Base-by-base conservation (phyloP, 306 rosid species). In the Quillaja saponaria region DNA sequence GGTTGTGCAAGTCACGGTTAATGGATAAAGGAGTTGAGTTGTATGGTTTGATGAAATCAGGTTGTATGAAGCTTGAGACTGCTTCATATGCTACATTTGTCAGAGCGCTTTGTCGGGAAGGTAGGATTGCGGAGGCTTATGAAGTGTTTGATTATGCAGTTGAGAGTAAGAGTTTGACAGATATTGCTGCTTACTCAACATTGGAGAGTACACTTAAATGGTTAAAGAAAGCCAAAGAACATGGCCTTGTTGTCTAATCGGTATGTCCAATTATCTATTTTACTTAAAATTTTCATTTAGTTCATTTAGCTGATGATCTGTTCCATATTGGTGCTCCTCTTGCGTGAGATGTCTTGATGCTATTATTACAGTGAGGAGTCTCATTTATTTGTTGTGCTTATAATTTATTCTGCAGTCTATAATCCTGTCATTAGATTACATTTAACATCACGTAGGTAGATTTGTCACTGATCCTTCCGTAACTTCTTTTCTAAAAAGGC, bases 61-160 rank as follows among this genome's bases (percentile, higher is more conserved):
- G 74, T 52, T 73, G 74, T 57, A 20, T 86, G 85, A 80, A 81
- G 84, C 84, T 92, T 66, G 95, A 92, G n/a, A 72, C 85, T 1
- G 88, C 85, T 39, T 80, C 91, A 38, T 92, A 92, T 78, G 85
- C 85, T 50, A 80, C 96, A 5, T 70, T 89, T 49, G 80, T 92
- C 55, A 73, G 99, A 85, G 66, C 75, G 3, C 82, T 92, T 17
- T 89, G 99, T 57, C 86, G 94, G 76, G 75, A 72, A 5, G 87
- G 86, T n/a, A 83, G 85, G 77, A 39, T 84, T 55, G 95, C 95
- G 0, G 95, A 86, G 55, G 96, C 95, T n/a, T 89, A 80, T 73
- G 86, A 80, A 76, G 96, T 85, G 56, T 92, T 89, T 69, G 96
- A 92, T 79, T 92, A 83, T 78, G 95, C 95, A 10, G 76, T 92